These are phyloP conservation scores for Neodidymelliopsis sp. DNA, from an alignment of 2,329 filamentous ascomycete species.

Conservation along the genomic window DNA sequence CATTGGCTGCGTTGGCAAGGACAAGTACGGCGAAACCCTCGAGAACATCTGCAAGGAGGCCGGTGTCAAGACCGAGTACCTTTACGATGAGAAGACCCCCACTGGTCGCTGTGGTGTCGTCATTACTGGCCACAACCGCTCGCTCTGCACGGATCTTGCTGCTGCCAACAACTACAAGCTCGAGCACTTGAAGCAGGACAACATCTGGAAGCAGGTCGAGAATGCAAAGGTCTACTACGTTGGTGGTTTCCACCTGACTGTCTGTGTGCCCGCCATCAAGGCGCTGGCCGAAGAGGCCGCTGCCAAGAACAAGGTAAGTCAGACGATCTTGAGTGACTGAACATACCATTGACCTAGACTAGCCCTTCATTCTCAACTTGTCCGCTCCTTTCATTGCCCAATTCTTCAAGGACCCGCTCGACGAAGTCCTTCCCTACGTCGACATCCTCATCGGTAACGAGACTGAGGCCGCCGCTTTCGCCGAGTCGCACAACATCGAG, in stretches of 20 bases:
- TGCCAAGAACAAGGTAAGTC: conserved; percentile 77
- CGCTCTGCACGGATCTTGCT: conserved; percentile 91
- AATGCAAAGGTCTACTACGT: conserved; percentile 89
- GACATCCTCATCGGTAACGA: conserved; percentile 98
- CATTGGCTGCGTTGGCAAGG: conserved; percentile 91
- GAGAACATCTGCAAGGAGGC: conserved; percentile 84
- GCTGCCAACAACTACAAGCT: conserved; percentile 97
- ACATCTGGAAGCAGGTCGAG: conserved; percentile 92
- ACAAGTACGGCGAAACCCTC: conserved; percentile 93
- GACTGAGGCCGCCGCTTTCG: conserved; percentile 88
- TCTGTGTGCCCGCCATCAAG: conserved; percentile 89
- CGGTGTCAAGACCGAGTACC: conserved; percentile 93
- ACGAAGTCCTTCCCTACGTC: conserved; percentile 87
- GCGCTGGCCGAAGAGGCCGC: conserved; percentile 91
- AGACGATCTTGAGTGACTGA: neutral
- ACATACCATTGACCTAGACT: conserved; percentile 11
- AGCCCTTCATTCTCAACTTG: conserved; percentile 85
- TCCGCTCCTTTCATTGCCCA: conserved; percentile 95
- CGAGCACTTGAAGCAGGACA: conserved; percentile 87
- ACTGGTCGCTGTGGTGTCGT: conserved; percentile 96
- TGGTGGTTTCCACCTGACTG: conserved; percentile 96
- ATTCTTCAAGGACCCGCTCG: conserved; percentile 97
- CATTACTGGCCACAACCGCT: conserved; percentile 96
- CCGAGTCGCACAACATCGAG: conserved; percentile 77
- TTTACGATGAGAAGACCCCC: conserved; percentile 80